Conservation (phyloP, 1,139 yeast species). For the Chernovozyma sophiae-reginae region DNA sequence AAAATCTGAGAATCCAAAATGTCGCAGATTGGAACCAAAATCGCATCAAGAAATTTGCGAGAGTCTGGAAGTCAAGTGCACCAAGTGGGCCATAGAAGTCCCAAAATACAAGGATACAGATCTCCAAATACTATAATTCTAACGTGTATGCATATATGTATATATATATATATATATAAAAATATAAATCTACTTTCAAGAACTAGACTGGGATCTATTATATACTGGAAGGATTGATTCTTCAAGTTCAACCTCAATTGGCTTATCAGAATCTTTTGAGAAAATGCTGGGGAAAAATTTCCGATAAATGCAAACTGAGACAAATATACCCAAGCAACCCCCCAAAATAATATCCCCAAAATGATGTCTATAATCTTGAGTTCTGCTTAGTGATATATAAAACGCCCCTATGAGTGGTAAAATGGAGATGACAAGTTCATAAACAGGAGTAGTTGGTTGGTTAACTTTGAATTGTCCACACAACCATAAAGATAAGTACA, state of each 20-base stretch:
- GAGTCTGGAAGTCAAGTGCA: too few relatives aligned
- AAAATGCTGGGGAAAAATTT: slow-evolving; percentile 40
- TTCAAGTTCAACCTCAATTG: slow-evolving; percentile 10
- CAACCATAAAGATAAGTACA: slow-evolving; percentile 62
- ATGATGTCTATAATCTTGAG: slow-evolving; percentile 77
- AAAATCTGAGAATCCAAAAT: too few relatives aligned
- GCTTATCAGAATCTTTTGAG: slow-evolving; percentile 6
- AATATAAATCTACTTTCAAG: background rate
- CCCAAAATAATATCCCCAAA: slow-evolving; percentile 66
- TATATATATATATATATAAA: too few relatives aligned
- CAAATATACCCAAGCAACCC: slow-evolving; percentile 40
- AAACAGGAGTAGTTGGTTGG: slow-evolving; percentile 11
- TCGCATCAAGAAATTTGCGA: background rate
- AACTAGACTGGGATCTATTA: slow-evolving; percentile 2
- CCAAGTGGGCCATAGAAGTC: too few relatives aligned
- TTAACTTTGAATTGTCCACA: slow-evolving; percentile 47
- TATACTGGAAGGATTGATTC: slow-evolving; percentile 11
- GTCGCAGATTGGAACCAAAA: background rate
- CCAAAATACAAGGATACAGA: too few relatives aligned
- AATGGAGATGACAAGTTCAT: slow-evolving; percentile 12
- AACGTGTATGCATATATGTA: too few relatives aligned
- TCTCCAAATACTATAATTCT: too few relatives aligned
- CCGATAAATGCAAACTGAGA: slow-evolving; percentile 48
- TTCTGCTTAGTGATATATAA: slow-evolving; percentile 56
- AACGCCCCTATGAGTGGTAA: slow-evolving; percentile 32